phyloP scores from a whole-genome alignment of 208 protist species.

The Crithidia expoeki region DNA sequence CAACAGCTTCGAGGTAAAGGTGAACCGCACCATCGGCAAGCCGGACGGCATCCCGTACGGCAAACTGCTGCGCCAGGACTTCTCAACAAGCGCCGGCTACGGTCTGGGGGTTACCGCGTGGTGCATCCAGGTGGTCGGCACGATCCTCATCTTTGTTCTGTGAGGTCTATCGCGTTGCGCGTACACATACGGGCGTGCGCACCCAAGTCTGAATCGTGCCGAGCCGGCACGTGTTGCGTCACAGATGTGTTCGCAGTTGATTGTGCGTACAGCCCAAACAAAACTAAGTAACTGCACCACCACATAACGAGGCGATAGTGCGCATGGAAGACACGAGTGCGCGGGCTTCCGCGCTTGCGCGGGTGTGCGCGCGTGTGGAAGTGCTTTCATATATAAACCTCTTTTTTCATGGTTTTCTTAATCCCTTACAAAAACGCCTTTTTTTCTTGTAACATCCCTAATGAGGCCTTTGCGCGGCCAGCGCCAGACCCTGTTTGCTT shows the following conservation, averaged over 20 bases:
- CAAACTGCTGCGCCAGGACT: constrained; percentile 32
- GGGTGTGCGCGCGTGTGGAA: background rate
- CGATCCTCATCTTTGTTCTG: constrained; percentile 31
- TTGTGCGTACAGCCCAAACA: constrained; percentile 1
- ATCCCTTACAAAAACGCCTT: constrained; percentile 10
- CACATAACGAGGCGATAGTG: background rate
- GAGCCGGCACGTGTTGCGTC: constrained; percentile 1
- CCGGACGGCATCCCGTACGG: constrained; percentile 32
- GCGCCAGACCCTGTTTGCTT: background rate
- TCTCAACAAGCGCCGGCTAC: constrained; percentile 52
- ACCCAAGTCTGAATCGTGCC: background rate
- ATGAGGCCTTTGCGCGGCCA: background rate
- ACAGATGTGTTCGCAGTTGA: background rate
- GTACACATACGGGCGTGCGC: constrained; percentile 6
- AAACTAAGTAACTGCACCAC: background rate
- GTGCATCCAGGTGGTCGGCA: constrained; percentile 44
- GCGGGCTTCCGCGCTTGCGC: background rate
- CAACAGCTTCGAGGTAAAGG: constrained; percentile 11
- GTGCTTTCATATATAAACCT: background rate
- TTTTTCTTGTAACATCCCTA: constrained; percentile 10
- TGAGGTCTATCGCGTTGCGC: constrained; percentile 8
- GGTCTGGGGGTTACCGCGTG: constrained; percentile 50
- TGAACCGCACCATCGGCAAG: constrained; percentile 22
- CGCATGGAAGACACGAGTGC: background rate
- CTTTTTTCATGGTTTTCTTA: constrained; percentile 12